Conservation (phyloP, 352 stramenopile species). For the Globisporangium solare region DNA sequence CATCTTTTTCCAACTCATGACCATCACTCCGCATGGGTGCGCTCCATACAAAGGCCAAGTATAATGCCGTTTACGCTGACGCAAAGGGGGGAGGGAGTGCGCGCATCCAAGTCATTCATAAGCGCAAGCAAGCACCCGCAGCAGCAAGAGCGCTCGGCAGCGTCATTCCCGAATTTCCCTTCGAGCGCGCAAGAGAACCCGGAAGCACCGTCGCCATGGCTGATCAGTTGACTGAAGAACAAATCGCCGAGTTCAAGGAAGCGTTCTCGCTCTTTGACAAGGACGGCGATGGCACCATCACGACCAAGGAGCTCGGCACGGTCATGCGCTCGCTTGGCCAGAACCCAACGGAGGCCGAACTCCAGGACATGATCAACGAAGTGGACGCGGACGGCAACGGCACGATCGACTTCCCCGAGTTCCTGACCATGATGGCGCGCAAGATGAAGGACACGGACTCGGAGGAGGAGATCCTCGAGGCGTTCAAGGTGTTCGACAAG, state of each 20-base stretch:
- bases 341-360: conserved; percentile 97
- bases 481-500: conserved; percentile 99
- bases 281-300: conserved; percentile 98
- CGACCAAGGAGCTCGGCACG: conserved; percentile 98
- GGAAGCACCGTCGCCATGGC: conserved; percentile 46
- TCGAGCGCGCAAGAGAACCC: conserved; percentile 27
- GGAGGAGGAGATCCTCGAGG: conserved; percentile 98
- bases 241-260: conserved; percentile 99
- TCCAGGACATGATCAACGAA: conserved; percentile 99
- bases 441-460: conserved; percentile 99
- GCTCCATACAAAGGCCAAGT: conserved; percentile 3
- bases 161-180: conserved; percentile 71
- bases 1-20: not conserved
- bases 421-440: conserved; percentile 99
- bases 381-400: conserved; percentile 99
- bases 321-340: conserved; percentile 98
- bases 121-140: too few species aligned
- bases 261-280: conserved; percentile 99
- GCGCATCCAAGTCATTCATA: not conserved
- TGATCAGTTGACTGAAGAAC: conserved; percentile 90
- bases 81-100: too few species aligned
- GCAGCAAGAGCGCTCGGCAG: not conserved
- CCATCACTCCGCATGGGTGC: conserved; percentile 1
- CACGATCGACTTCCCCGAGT: conserved; percentile 99
- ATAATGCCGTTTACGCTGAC: not conserved